A percentile compares a stretch with the other conserved stretches of the same genome.
Evolutionary conservation across 2,329 filamentous ascomycete species (phyloP).

Genomic region (Acrocalymma vagum): DNA sequence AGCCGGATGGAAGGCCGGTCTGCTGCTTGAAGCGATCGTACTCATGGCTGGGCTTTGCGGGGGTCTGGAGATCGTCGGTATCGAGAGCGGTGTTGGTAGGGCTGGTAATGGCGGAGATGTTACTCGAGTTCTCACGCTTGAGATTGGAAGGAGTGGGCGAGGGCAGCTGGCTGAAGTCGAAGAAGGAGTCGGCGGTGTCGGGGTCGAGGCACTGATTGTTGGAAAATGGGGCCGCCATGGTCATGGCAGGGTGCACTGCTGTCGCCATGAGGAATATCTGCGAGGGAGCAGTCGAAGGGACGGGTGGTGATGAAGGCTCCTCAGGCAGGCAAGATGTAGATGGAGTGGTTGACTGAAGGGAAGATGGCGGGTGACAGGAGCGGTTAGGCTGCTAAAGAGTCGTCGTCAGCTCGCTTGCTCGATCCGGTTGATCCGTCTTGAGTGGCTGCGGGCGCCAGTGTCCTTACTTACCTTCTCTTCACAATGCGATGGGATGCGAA

Average conservation of each 20-base stretch:
- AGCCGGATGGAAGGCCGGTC: slow-evolving; percentile 88
- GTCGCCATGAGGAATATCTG: slow-evolving; percentile 40
- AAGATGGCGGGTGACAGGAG: slow-evolving; percentile 24
- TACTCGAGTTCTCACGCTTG: slow-evolving; percentile 60
- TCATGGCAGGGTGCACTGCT: slow-evolving; percentile 45
- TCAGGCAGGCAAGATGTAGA: slow-evolving; percentile 36
- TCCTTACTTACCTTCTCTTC: too few species aligned
- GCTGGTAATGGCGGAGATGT: slow-evolving; percentile 61
- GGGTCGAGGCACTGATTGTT: slow-evolving; percentile 49
- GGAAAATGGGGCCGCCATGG: slow-evolving; percentile 45
- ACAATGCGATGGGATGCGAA: too few species aligned
- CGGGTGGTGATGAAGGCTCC: slow-evolving; percentile 22
- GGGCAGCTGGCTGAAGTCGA: slow-evolving; percentile 67
- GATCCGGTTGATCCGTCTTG: slow-evolving; percentile 37
- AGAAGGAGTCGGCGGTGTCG: slow-evolving; percentile 49
- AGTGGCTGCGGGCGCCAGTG: slow-evolving; percentile 37
- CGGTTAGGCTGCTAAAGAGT: slow-evolving; percentile 44
- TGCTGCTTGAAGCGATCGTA: slow-evolving; percentile 97
- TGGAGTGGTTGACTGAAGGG: slow-evolving; percentile 31
- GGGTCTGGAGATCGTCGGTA: slow-evolving; percentile 60
- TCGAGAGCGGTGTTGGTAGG: slow-evolving; percentile 63
- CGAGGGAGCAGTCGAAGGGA: slow-evolving; percentile 17
- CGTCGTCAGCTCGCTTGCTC: slow-evolving; percentile 47
- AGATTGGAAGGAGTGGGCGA: slow-evolving; percentile 66
- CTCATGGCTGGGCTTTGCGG: slow-evolving; percentile 88